Percentiles rank a stretch among this genome's conserved stretches.
These are phyloP conservation scores for Kalanchoe fedtschenkoi DNA, from an alignment of 164 flowering plant genomes.

Conservation along the genomic window DNA sequence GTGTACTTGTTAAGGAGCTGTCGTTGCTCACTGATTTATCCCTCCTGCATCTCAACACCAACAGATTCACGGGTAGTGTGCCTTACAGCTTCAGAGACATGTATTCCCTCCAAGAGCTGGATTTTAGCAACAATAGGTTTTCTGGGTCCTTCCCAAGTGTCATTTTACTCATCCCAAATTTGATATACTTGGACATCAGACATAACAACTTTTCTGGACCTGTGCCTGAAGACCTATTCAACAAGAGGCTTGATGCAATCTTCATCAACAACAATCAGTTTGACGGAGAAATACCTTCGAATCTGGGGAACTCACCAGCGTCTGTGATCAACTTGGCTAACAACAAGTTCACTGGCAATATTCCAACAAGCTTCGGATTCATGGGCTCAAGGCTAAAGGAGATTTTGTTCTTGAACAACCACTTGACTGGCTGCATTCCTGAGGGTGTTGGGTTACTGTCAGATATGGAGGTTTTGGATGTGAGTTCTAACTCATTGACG, in stretches of 20 bases:
- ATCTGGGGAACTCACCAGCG: conserved; percentile 69
- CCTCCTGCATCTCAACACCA: conserved; percentile 75
- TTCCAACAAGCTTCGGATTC: conserved; percentile 65
- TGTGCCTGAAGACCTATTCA: conserved; percentile 61
- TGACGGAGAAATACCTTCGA: conserved; percentile 56
- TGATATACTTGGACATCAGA: conserved; percentile 71
- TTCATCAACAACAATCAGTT: conserved; percentile 74
- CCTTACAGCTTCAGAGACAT: conserved; percentile 52
- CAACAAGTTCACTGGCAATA: conserved; percentile 52
- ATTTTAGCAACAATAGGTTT: conserved; percentile 75
- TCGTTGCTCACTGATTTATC: conserved; percentile 50
- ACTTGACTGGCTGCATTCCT: conserved; percentile 84
- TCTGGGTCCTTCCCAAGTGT: conserved; percentile 65
- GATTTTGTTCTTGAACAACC: conserved; percentile 68
- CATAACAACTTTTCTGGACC: conserved; percentile 68
- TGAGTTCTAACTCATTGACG: conserved; percentile 62
- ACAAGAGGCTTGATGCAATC: conserved; percentile 57
- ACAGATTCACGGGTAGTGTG: conserved; percentile 60
- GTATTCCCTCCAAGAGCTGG: conserved; percentile 49
- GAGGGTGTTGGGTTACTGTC: conserved; percentile 61
- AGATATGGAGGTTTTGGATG: conserved; percentile 67
- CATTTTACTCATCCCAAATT: conserved; percentile 45
- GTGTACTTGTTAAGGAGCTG: conserved; percentile 61
- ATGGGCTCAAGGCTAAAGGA: conserved; percentile 58
- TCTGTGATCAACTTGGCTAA: conserved; percentile 89